Percentiles rank a stretch among this genome's conserved stretches.
Conservation (phyloP, 768 basidiomycete genomes). For the Tylopilus rubrobrunneus region DNA sequence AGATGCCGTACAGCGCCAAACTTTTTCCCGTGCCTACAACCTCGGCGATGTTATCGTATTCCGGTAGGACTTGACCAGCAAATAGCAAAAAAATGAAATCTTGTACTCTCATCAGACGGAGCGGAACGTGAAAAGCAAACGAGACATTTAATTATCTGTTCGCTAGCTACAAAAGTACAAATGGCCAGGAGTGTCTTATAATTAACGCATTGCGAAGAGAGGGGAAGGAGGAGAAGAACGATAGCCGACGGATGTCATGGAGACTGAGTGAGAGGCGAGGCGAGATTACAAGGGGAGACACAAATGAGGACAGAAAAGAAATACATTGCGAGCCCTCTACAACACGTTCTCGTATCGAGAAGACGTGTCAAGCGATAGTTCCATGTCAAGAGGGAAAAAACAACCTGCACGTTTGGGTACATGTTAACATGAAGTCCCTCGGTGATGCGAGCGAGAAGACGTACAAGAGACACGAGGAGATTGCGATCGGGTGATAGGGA, state of each 20-base stretch:
- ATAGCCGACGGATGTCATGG: conserved; percentile 17
- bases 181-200: conserved; percentile 1
- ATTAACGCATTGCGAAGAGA: background rate
- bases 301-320: background rate
- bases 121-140: background rate
- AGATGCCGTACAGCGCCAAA: background rate
- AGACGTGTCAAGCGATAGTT: conserved; percentile 3
- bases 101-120: too few species aligned
- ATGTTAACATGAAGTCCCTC: background rate
- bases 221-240: background rate
- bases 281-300: background rate
- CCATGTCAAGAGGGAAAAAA: background rate
- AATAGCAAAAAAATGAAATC: background rate
- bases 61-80: too few species aligned
- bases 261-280: conserved; percentile 5
- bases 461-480: background rate
- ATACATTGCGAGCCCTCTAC: background rate
- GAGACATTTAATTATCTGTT: background rate
- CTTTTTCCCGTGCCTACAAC: background rate
- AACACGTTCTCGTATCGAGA: background rate
- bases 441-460: background rate
- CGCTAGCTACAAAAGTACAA: conserved; percentile 12
- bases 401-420: background rate
- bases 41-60: background rate
- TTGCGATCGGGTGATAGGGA: background rate